Evolutionary conservation across 1,139 yeast genomes (phyloP).

Genomic region (Candida frijolesensis): DNA sequence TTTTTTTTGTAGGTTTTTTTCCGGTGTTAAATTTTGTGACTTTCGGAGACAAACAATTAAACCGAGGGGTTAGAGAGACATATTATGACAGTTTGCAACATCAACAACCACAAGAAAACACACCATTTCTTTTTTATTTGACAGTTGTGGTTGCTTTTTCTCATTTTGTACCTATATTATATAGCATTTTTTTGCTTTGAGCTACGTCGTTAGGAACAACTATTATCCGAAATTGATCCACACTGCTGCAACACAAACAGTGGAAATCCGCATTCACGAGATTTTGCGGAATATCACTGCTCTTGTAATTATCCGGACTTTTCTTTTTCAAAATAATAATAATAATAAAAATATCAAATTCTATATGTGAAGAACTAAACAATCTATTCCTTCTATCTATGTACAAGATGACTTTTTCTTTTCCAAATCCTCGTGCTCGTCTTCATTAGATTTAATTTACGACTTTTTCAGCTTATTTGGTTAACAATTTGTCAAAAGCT

Average conservation of each 20-base stretch:
- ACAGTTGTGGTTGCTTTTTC: background rate
- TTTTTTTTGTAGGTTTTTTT: background rate
- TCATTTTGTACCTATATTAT: background rate
- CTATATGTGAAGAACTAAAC: constrained; percentile 1
- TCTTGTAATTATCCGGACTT: background rate
- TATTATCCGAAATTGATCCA: too few species aligned
- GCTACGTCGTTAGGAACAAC: too few species aligned
- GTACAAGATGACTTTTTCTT: constrained; percentile 8
- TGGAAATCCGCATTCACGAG: too few species aligned
- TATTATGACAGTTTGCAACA: background rate
- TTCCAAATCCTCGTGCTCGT: constrained; percentile 6
- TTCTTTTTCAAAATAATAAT: background rate
- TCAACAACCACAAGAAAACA: background rate
- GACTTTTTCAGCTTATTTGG: constrained; percentile 7
- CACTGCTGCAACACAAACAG: too few species aligned
- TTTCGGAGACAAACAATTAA: too few species aligned
- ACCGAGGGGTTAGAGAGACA: too few species aligned
- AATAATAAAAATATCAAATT: background rate
- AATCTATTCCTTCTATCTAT: constrained; percentile 8
- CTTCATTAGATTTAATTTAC: constrained; percentile 16
- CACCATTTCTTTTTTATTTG: background rate
- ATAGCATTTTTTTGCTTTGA: background rate
- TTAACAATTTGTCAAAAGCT: constrained; percentile 75
- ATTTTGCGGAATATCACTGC: too few species aligned
- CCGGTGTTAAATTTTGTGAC: background rate